Conservation (phyloP, 2,329 filamentous ascomycete genomes). For the Hypoxylon sp. region DNA sequence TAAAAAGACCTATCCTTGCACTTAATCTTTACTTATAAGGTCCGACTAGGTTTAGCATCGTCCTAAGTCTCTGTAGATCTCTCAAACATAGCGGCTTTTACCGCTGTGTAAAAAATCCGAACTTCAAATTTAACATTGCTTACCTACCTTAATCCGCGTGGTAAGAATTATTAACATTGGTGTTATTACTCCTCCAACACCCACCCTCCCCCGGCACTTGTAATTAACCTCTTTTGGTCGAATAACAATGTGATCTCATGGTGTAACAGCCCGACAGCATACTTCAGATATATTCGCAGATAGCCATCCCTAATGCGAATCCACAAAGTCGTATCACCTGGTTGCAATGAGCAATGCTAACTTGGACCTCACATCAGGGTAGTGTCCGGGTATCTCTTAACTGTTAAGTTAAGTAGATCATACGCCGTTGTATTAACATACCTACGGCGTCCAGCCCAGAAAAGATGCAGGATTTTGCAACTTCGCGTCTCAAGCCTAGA, state of each 20-base stretch:
- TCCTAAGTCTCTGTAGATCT: conserved; percentile 31
- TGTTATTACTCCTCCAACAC: conserved; percentile 5
- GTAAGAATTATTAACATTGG: conserved; percentile 3
- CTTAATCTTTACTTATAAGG: conserved; percentile 34
- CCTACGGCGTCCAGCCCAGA: conserved; percentile 4
- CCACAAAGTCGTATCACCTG: conserved; percentile 9
- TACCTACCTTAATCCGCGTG: conserved; percentile 3
- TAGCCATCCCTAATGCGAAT: conserved; percentile 1
- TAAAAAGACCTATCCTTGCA: conserved; percentile 26
- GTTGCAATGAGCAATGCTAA: conserved; percentile 16
- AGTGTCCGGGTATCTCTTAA: conserved; percentile 24
- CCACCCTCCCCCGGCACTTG: conserved; percentile 15
- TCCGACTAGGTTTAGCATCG: conserved; percentile 32
- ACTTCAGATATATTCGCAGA: conserved; percentile 5
- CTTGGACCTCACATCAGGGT: conserved; percentile 20
- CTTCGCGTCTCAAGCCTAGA: conserved; percentile 23
- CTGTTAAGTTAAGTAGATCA: conserved; percentile 19
- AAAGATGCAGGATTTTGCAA: conserved; percentile 1
- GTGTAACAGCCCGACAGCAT: no score
- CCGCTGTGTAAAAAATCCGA: conserved; percentile 10
- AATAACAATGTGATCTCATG: conserved; percentile 16
- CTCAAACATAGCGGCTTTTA: conserved; percentile 27
- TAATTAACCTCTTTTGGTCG: conserved; percentile 10
- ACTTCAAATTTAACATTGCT: conserved; percentile 23
- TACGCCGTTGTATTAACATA: conserved; percentile 25